Evolutionary conservation across 768 basidiomycete species (phyloP), one percentile per base, ranked within the genome.

Genomic region (Clitopilus hobsonii): DNA sequence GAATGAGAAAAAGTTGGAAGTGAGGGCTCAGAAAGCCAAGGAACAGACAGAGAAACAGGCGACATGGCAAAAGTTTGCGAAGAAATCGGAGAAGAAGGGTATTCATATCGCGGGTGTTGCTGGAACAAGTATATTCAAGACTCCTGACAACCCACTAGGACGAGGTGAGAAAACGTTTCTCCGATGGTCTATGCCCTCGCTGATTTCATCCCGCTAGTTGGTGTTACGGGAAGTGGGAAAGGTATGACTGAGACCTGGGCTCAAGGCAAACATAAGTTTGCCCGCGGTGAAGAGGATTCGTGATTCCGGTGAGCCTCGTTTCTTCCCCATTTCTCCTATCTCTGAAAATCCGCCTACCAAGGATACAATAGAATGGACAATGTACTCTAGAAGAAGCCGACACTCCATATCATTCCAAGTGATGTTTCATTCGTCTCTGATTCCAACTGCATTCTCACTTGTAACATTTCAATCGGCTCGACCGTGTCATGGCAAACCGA

Each of bases 31-130:
- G 7, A 95, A 95, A 71, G 89, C 91, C 8, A 91, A 93, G 69
- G 93, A 95, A 66, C 93, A 95, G 73, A 77, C 73, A 27, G 76
- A 75, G 58, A 92, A 93, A 72, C 91, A 94, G 72, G 83, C 82
- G 56, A 85, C 85, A 45, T 96, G 93, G 93, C 91, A 94, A 74
- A 91, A 91, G 74, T 96, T 96, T 74, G 86, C 93, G 20, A 96
- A 94, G 76, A 96, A 96, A 74, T 83, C 86, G 25, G 90, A 93
- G 70, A 93, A 88, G 80, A 95, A 95, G 71, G 93, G 93, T 7
- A 84, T 93, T 27, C 85, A 89, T 67, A 94, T 95, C 55, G 93
- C 93, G 25, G 93, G 93, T 23, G 81, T 92, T 28, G 72, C 88
- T 26, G 94, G 94, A 24, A 93, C 88, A 59, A 94, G 91, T 63